phyloP scores from a whole-genome alignment of 441 rosid species.

The Hura crepitans region DNA sequence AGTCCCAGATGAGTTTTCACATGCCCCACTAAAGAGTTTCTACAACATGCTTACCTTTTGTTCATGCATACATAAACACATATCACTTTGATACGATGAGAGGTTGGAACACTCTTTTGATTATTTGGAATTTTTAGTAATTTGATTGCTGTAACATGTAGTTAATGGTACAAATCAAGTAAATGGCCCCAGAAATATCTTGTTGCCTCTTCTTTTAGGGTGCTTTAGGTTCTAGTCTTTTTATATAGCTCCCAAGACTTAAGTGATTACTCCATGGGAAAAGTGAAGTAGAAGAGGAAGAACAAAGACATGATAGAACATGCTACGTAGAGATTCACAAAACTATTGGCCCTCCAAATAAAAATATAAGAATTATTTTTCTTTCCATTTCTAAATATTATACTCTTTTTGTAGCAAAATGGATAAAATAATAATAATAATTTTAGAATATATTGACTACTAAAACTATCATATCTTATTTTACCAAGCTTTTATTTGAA shows the following conservation, averaged over 20 bases:
- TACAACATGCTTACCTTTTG: too few relatives aligned
- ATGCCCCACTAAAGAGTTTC: too few relatives aligned
- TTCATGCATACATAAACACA: too few relatives aligned
- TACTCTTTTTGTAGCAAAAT: too few relatives aligned
- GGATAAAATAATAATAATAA: too few relatives aligned
- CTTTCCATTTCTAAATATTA: not conserved
- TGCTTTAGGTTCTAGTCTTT: slow-evolving; percentile 21
- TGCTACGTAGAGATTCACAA: not conserved
- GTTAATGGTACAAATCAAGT: slow-evolving; percentile 28
- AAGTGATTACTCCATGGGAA: not conserved
- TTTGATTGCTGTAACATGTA: slow-evolving; percentile 20
- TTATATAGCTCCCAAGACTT: slow-evolving; percentile 10
- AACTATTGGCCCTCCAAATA: not conserved
- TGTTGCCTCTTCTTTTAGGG: slow-evolving; percentile 29
- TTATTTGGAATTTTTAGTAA: slow-evolving; percentile 19
- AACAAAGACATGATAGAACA: not conserved
- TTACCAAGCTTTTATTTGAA: too few relatives aligned
- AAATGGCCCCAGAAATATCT: slow-evolving; percentile 35
- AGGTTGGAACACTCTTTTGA: slow-evolving; percentile 35
- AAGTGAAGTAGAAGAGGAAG: not conserved
- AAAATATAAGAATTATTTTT: not conserved
- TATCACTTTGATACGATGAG: too few relatives aligned
- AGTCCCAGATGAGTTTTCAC: too few relatives aligned
- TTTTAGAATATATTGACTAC: too few relatives aligned
- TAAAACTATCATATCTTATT: too few relatives aligned